These are phyloP conservation scores for Cucumis hystrix DNA, from an alignment of 306 rosid species.

Conservation along the genomic window DNA sequence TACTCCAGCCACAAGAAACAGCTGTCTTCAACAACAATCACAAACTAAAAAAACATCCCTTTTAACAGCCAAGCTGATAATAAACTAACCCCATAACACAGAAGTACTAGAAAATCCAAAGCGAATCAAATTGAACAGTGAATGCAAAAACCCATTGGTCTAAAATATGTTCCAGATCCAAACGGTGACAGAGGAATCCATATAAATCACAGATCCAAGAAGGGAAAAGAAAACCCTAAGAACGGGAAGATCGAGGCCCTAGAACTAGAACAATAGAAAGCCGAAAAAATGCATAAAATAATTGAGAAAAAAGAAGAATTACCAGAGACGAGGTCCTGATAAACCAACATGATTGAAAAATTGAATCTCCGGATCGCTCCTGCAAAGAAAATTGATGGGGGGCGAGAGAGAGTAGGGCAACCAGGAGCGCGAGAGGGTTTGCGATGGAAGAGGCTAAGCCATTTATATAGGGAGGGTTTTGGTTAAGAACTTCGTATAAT, in stretches of 20 bases:
- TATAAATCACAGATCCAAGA: not conserved
- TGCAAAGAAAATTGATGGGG: not conserved
- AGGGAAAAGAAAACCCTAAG: not conserved
- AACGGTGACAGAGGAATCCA: not conserved
- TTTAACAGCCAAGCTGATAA: not conserved
- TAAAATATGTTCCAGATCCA: not conserved
- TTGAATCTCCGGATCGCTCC: not conserved
- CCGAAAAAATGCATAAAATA: not conserved
- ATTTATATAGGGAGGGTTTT: slow-evolving; percentile 6
- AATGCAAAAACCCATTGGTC: not conserved
- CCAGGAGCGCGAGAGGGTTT: not conserved
- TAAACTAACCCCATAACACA: too few relatives aligned
- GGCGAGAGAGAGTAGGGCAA: not conserved
- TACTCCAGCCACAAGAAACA: not conserved
- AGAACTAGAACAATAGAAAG: not conserved
- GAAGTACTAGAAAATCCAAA: too few relatives aligned
- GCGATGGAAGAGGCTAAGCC: not conserved
- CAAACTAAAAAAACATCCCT: too few relatives aligned
- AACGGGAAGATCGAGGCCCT: not conserved
- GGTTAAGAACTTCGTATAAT: not conserved
- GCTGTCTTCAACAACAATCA: not conserved
- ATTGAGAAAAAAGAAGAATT: not conserved
- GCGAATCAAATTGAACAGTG: not conserved
- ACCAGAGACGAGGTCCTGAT: not conserved
- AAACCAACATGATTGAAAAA: slow-evolving; percentile 7